These are phyloP conservation scores for Neonectria ditissima DNA, from an alignment of 2,329 filamentous ascomycete genomes.

Conservation along the genomic window DNA sequence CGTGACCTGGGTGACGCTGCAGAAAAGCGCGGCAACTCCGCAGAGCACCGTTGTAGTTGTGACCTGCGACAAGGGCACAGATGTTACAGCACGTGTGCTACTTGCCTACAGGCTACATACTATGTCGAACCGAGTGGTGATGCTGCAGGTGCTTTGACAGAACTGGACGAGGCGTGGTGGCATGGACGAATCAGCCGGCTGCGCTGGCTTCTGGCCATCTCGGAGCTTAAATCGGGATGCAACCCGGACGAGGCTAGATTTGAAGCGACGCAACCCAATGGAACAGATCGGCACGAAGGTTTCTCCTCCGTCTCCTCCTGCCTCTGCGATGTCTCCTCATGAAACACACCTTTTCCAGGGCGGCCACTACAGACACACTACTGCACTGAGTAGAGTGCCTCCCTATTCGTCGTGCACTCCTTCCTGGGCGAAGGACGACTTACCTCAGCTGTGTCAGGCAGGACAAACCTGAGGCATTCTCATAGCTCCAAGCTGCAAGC, in stretches of 20 bases:
- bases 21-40: not conserved
- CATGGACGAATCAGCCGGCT: constrained; percentile 26
- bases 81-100: not conserved
- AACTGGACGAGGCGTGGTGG: not conserved
- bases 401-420: not conserved
- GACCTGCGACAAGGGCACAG: not conserved
- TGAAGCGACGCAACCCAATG: constrained; percentile 34
- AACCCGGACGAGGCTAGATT: constrained; percentile 23
- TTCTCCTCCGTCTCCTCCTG: constrained; percentile 25
- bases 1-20: not conserved
- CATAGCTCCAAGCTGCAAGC: not conserved
- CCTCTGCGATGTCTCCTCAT: constrained; percentile 35
- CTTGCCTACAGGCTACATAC: no score
- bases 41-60: not conserved
- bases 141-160: constrained; percentile 20
- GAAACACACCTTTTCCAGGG: constrained; percentile 36
- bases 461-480: not conserved
- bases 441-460: not conserved
- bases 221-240: constrained; percentile 25
- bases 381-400: not conserved
- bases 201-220: constrained; percentile 14
- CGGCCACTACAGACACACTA: constrained; percentile 12
- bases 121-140: constrained; percentile 2
- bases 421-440: not conserved
- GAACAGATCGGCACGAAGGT: constrained; percentile 29